phyloP scores from a whole-genome alignment of 2,329 filamentous ascomycete genomes.

The Ceratocystis harringtonii region DNA sequence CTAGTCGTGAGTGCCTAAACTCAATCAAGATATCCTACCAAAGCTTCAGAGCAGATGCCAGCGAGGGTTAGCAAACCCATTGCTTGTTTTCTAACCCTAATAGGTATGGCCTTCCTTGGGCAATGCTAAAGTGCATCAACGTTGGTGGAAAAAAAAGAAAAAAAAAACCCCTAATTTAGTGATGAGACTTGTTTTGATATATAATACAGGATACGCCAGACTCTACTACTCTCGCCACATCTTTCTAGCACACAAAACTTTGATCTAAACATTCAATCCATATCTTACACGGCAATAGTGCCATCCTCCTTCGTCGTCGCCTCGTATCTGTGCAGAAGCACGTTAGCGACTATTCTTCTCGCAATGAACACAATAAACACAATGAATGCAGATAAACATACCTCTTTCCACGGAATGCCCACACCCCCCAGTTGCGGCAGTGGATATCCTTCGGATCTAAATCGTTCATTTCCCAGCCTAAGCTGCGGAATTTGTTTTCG shows the following conservation, averaged over 20 bases:
- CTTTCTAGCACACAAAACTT: conserved; percentile 5
- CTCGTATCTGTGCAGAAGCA: conserved; percentile 38
- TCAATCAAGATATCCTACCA: not conserved
- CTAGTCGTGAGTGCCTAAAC: not conserved
- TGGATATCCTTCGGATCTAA: conserved; percentile 85
- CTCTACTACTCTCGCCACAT: not conserved
- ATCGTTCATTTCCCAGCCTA: conserved; percentile 95
- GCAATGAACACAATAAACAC: not conserved
- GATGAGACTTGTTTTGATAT: not conserved
- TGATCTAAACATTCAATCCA: not conserved
- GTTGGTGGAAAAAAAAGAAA: not conserved
- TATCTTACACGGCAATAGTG: conserved; percentile 17
- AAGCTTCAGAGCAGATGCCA: not conserved
- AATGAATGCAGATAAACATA: conserved; percentile 31
- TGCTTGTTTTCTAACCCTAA: not conserved
- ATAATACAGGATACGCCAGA: conserved; percentile 3
- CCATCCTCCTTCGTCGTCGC: conserved; percentile 37
- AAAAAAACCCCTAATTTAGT: too few species aligned
- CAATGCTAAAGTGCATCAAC: not conserved
- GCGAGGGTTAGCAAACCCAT: not conserved
- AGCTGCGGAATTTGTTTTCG: conserved; percentile 84
- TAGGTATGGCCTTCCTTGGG: not conserved
- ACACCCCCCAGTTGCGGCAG: conserved; percentile 93
- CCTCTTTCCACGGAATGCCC: conserved; percentile 95
- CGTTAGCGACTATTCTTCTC: conserved; percentile 23